Conservation (phyloP, 2,329 filamentous ascomycete species). For the Beauveria australis region DNA sequence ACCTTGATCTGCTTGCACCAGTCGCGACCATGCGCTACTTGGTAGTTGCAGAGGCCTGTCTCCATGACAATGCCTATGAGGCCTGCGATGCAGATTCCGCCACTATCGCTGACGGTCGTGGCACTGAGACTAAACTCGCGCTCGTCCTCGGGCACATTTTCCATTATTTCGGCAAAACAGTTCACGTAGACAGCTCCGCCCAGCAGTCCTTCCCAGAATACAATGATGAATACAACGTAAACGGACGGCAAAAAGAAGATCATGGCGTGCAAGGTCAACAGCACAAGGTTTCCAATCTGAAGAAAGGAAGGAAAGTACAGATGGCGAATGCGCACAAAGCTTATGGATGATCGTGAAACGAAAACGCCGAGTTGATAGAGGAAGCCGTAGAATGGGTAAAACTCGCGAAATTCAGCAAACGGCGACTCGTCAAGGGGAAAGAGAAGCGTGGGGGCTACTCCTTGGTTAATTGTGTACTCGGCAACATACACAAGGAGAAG, state of each 20-base stretch:
- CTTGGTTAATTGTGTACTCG: slow-evolving; percentile 97
- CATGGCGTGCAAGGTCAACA: slow-evolving; percentile 70
- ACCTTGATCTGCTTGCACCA: slow-evolving; percentile 56
- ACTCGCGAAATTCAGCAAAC: slow-evolving; percentile 72
- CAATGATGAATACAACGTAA: slow-evolving; percentile 73
- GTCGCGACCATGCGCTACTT: slow-evolving; percentile 70
- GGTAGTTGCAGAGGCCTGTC: slow-evolving; percentile 72
- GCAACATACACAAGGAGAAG: slow-evolving; percentile 87
- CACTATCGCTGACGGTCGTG: slow-evolving; percentile 87
- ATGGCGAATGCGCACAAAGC: slow-evolving; percentile 72
- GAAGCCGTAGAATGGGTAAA: slow-evolving; percentile 91
- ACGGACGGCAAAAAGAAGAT: slow-evolving; percentile 76
- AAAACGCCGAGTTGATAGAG: slow-evolving; percentile 95
- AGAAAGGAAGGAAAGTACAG: slow-evolving; percentile 78
- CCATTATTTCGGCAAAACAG: slow-evolving; percentile 89
- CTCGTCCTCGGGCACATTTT: slow-evolving; percentile 66
- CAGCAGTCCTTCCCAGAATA: slow-evolving; percentile 91
- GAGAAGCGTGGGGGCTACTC: slow-evolving; percentile 79
- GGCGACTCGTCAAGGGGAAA: slow-evolving; percentile 73
- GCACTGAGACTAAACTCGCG: slow-evolving; percentile 87
- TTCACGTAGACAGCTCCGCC: slow-evolving; percentile 93
- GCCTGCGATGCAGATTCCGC: slow-evolving; percentile 80
- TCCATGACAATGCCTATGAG: slow-evolving; percentile 79
- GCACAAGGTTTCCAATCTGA: slow-evolving; percentile 67
- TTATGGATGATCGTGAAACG: slow-evolving; percentile 82